phyloP scores from a whole-genome alignment of 768 basidiomycete species.

The Serendipita vermifera region DNA sequence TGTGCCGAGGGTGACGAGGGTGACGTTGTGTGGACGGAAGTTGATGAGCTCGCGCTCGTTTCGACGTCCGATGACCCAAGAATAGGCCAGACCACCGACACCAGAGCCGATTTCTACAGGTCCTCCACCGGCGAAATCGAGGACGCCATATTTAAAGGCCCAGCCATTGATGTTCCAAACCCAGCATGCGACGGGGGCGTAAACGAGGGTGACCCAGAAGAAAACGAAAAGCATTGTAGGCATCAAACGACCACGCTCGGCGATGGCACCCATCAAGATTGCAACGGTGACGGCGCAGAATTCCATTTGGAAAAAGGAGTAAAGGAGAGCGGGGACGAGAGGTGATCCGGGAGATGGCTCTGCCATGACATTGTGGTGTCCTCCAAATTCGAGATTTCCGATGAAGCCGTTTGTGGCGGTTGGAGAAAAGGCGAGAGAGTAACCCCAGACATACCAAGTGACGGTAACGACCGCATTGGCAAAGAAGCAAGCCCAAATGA shows the following conservation, averaged over 20 bases:
- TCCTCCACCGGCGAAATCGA: constrained; percentile 85
- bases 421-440: constrained; percentile 72
- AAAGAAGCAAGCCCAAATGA: constrained; percentile 65
- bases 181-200: constrained; percentile 81
- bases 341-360: constrained; percentile 67
- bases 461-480: constrained; percentile 65
- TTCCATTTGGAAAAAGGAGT: constrained; percentile 79
- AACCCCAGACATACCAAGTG: constrained; percentile 77
- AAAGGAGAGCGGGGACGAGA: constrained; percentile 69
- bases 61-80: constrained; percentile 76
- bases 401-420: constrained; percentile 64
- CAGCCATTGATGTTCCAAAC: constrained; percentile 72
- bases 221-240: constrained; percentile 74
- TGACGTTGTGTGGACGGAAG: constrained; percentile 82
- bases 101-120: constrained; percentile 84
- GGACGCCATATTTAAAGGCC: constrained; percentile 71
- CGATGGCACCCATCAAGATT: constrained; percentile 63
- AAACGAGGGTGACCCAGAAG: constrained; percentile 75
- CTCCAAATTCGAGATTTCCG: constrained; percentile 69
- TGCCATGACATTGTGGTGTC: constrained; percentile 55
- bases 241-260: constrained; percentile 69
- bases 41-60: constrained; percentile 57
- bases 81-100: constrained; percentile 70
- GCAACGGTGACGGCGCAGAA: constrained; percentile 71
- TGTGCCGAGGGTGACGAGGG: constrained; percentile 69